phyloP scores from a whole-genome alignment of 148 eudicot species.

The Amaranthus cruentus region DNA sequence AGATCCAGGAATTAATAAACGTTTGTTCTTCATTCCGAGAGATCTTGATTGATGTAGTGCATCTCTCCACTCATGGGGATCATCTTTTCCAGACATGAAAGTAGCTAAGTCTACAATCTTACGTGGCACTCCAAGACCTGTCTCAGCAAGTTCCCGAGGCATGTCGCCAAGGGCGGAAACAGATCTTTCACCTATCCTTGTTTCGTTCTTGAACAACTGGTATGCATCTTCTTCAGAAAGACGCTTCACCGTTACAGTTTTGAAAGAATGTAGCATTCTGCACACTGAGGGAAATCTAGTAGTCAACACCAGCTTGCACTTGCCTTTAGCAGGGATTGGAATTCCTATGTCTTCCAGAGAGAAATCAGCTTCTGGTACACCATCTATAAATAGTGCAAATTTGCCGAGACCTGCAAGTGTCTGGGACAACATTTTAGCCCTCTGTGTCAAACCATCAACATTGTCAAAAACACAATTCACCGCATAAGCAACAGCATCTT shows the following conservation, averaged over 20 bases:
- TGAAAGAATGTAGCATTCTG: not conserved
- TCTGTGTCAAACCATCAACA: not conserved
- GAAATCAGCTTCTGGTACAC: constrained; percentile 3
- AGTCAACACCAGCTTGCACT: constrained; percentile 15
- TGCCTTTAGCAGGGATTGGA: constrained; percentile 8
- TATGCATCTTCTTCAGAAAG: constrained; percentile 11
- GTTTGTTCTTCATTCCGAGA: not conserved
- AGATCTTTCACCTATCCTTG: not conserved
- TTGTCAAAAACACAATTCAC: constrained; percentile 9
- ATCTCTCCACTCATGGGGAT: constrained; percentile 13
- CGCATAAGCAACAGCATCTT: constrained; percentile 17
- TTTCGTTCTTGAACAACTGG: constrained; percentile 6
- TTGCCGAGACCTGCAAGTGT: constrained; percentile 10
- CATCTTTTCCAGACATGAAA: constrained; percentile 1
- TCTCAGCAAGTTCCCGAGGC: not conserved
- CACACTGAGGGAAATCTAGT: constrained; percentile 1
- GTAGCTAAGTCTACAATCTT: constrained; percentile 13
- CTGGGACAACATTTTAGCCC: constrained; percentile 3
- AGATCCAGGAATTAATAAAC: not conserved
- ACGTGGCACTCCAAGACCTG: constrained; percentile 14
- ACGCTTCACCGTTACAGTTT: not conserved
- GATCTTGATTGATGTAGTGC: not conserved
- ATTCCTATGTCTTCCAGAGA: constrained; percentile 9
- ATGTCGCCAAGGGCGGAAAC: not conserved
- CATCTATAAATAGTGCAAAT: constrained; percentile 17